Conservation (phyloP, 208 protist species). For the Wallacemonas sp. region DNA sequence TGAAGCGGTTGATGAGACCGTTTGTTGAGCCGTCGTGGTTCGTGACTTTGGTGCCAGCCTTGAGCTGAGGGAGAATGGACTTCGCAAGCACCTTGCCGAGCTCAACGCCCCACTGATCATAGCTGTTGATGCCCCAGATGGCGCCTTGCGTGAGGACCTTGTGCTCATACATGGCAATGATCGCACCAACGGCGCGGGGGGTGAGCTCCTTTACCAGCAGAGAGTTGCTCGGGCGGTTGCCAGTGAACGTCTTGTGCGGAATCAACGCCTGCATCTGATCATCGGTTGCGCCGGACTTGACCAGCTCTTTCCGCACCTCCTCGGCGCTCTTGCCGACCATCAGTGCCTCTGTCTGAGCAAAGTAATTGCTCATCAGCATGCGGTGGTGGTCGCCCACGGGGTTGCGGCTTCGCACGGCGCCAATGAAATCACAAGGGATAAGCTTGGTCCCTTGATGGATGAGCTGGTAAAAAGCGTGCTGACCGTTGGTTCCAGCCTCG, state of each 20-base stretch:
- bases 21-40: constrained; percentile 95
- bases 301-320: constrained; percentile 81
- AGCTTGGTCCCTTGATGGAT: constrained; percentile 97
- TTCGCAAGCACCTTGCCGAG: constrained; percentile 97
- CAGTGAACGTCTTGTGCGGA: constrained; percentile 90
- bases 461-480: constrained; percentile 97
- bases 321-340: constrained; percentile 93
- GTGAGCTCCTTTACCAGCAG: constrained; percentile 95
- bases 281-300: constrained; percentile 38
- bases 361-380: constrained; percentile 96
- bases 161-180: constrained; percentile 98
- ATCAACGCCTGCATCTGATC: constrained; percentile 64
- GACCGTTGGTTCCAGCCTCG: constrained; percentile 93
- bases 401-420: constrained; percentile 91
- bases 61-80: constrained; percentile 94
- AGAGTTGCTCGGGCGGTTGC: constrained; percentile 95
- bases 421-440: constrained; percentile 97
- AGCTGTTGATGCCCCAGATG: constrained; percentile 98
- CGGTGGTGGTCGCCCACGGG: constrained; percentile 93
- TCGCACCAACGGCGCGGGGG: constrained; percentile 88
- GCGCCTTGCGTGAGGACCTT: constrained; percentile 97
- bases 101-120: constrained; percentile 98
- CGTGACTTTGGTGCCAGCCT: constrained; percentile 31
- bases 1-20: constrained; percentile 95
- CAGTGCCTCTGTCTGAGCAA: constrained; percentile 98